phyloP scores from a whole-genome alignment of 805 yeast species.

The Zygosaccharomyces gambellarensis region DNA sequence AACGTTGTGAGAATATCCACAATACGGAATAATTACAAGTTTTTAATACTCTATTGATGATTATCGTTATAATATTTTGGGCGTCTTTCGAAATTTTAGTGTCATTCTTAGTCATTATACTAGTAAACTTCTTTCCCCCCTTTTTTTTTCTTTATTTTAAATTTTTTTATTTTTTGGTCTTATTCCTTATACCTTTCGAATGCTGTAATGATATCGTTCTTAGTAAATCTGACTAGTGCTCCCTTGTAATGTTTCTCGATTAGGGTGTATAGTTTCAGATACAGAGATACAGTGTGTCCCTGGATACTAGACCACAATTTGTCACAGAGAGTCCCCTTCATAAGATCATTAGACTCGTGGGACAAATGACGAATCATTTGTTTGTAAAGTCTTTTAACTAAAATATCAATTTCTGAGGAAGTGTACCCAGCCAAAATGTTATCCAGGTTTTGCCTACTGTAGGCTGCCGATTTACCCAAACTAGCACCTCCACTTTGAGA shows the following conservation, averaged over 20 bases:
- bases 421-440: constrained; percentile 55
- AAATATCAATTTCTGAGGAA: constrained; percentile 50
- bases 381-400: constrained; percentile 50
- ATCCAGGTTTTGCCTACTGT: constrained; percentile 53
- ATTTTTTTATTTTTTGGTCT: not conserved
- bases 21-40: not conserved
- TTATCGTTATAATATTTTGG: not conserved
- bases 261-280: constrained; percentile 50
- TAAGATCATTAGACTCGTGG: constrained; percentile 19
- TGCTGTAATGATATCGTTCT: constrained; percentile 53
- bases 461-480: constrained; percentile 59
- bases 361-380: constrained; percentile 54
- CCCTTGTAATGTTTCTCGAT: constrained; percentile 54
- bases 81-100: too few relatives aligned
- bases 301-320: constrained; percentile 69
- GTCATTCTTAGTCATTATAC: too few relatives aligned
- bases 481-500: constrained; percentile 32
- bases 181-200: constrained; percentile 37
- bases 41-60: not conserved
- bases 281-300: constrained; percentile 53
- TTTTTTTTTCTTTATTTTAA: too few relatives aligned
- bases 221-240: constrained; percentile 45
- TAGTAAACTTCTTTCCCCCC: too few relatives aligned
- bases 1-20: not conserved
- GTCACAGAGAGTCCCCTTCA: constrained; percentile 45